These are phyloP conservation scores for Venturiaceae sp. DNA, from an alignment of 2,329 filamentous ascomycete species.

Conservation along the genomic window DNA sequence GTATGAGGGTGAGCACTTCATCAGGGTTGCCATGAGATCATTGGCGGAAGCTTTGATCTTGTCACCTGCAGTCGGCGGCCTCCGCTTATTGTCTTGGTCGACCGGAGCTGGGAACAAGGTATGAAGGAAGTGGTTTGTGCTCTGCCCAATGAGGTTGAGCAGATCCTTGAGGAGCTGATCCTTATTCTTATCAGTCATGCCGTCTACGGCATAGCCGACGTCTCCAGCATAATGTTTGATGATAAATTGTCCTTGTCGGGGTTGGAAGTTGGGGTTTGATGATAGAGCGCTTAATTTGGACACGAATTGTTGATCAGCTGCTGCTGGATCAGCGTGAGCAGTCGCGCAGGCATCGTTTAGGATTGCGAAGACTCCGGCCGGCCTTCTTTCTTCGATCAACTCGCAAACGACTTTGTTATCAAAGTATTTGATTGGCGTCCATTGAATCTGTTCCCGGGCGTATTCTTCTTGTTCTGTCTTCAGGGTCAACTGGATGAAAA, in stretches of 20 bases:
- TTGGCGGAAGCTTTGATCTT: slow-evolving; percentile 94
- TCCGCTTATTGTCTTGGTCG: slow-evolving; percentile 89
- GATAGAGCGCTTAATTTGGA: slow-evolving; percentile 84
- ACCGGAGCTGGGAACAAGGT: slow-evolving; percentile 85
- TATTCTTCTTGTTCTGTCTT: slow-evolving; percentile 98
- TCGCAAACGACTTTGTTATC: slow-evolving; percentile 99
- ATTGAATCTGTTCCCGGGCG: slow-evolving; percentile 88
- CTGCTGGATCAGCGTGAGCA: slow-evolving; percentile 89
- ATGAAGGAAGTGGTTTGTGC: slow-evolving; percentile 78
- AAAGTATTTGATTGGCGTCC: slow-evolving; percentile 98
- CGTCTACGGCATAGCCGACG: slow-evolving; percentile 86
- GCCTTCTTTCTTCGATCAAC: slow-evolving; percentile 83
- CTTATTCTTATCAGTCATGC: slow-evolving; percentile 99
- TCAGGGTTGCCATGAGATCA: slow-evolving; percentile 84
- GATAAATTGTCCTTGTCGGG: slow-evolving; percentile 90
- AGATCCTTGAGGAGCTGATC: slow-evolving; percentile 93
- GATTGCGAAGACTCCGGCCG: slow-evolving; percentile 87
- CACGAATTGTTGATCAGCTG: slow-evolving; percentile 93
- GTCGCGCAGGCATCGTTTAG: slow-evolving; percentile 97
- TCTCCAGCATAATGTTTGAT: slow-evolving; percentile 99
- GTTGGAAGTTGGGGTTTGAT: slow-evolving; percentile 78
- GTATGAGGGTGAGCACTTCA: slow-evolving; percentile 96
- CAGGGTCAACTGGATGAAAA: slow-evolving; percentile 94
- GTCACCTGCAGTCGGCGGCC: slow-evolving; percentile 89
- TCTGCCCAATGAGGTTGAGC: slow-evolving; percentile 74